Conservation (phyloP, 169 alveolate genomes). For the Plasmodium yoelii region DNA sequence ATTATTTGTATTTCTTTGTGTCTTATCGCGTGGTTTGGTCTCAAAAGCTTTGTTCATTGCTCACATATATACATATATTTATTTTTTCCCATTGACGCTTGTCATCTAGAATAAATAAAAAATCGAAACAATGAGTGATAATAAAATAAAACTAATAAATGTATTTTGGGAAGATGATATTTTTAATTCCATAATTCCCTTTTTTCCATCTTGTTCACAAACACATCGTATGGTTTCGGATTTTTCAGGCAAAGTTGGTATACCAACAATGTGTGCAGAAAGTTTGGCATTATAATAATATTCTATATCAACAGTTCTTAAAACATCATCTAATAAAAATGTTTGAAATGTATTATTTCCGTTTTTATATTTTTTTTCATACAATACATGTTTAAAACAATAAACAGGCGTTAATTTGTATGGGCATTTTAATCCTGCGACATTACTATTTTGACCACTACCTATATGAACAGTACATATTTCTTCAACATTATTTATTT, state of each 20-base stretch:
- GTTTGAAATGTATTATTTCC: slow-evolving; percentile 10
- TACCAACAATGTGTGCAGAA: slow-evolving; percentile 12
- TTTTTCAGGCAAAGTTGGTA: slow-evolving; percentile 20
- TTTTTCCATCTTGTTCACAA: slow-evolving; percentile 45
- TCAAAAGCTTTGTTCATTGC: no score
- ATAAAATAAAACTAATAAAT: slow-evolving; percentile 17
- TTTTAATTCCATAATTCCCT: slow-evolving; percentile 39
- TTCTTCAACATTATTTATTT: slow-evolving; percentile 4
- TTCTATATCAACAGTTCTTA: slow-evolving; percentile 28
- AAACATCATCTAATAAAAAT: slow-evolving; percentile 22
- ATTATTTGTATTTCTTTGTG: no score
- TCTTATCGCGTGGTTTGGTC: no score
- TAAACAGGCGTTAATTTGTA: slow-evolving; percentile 46
- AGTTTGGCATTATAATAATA: slow-evolving; percentile 21
- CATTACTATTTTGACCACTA: slow-evolving; percentile 4
- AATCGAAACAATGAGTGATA: neutral
- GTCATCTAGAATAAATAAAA: neutral
- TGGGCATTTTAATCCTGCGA: slow-evolving; percentile 54
- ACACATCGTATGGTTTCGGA: slow-evolving; percentile 13
- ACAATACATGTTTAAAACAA: slow-evolving; percentile 48
- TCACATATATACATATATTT: no score
- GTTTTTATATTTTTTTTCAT: slow-evolving; percentile 21
- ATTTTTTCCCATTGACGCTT: no score
- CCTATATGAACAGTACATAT: slow-evolving; percentile 43
- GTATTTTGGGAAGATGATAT: slow-evolving; percentile 13